Percentiles rank a stretch among this genome's conserved stretches.
Conservation (phyloP, 2,329 filamentous ascomycete species). For the Coniochaeta sp. region DNA sequence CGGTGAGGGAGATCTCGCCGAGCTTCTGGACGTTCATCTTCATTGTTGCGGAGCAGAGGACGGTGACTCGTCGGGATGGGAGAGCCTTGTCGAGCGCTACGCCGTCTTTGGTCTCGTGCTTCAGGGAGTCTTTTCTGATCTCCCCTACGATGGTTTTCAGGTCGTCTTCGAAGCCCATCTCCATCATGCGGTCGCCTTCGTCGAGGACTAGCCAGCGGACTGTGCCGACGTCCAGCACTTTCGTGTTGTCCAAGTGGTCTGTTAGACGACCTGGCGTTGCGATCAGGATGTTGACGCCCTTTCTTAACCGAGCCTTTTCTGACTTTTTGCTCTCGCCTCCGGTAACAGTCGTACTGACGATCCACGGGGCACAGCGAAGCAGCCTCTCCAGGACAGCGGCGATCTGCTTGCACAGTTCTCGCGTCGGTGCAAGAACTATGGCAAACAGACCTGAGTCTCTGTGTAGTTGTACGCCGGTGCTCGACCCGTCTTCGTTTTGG, state of each 20-base stretch:
- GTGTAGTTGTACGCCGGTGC: slow-evolving; percentile 51
- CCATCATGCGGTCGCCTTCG: slow-evolving; percentile 97
- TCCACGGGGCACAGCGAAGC: slow-evolving; percentile 84
- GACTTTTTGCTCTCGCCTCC: slow-evolving; percentile 64
- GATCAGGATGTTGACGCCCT: slow-evolving; percentile 91
- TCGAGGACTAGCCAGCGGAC: slow-evolving; percentile 93
- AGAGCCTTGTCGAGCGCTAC: slow-evolving; percentile 54
- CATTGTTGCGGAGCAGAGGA: slow-evolving; percentile 94
- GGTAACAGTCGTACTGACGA: slow-evolving; percentile 80
- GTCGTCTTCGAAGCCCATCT: slow-evolving; percentile 93
- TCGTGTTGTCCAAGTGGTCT: slow-evolving; percentile 89
- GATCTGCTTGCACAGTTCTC: slow-evolving; percentile 93
- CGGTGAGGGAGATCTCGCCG: slow-evolving; percentile 89
- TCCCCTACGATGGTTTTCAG: slow-evolving; percentile 79
- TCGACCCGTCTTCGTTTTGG: slow-evolving; percentile 37
- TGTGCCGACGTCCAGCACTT: slow-evolving; percentile 78
- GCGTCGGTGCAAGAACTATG: slow-evolving; percentile 86
- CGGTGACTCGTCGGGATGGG: slow-evolving; percentile 69
- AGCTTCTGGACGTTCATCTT: slow-evolving; percentile 95
- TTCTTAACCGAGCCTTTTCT: slow-evolving; percentile 88
- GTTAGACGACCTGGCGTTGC: slow-evolving; percentile 87
- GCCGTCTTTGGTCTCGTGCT: slow-evolving; percentile 51
- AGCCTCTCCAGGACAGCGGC: slow-evolving; percentile 77
- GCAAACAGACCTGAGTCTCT: slow-evolving; percentile 87
- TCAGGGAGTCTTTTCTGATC: slow-evolving; percentile 58